Percentiles rank a stretch among this genome's conserved stretches.
Conservation (phyloP, 1,139 yeast species). For the Kodamaea plutei region DNA sequence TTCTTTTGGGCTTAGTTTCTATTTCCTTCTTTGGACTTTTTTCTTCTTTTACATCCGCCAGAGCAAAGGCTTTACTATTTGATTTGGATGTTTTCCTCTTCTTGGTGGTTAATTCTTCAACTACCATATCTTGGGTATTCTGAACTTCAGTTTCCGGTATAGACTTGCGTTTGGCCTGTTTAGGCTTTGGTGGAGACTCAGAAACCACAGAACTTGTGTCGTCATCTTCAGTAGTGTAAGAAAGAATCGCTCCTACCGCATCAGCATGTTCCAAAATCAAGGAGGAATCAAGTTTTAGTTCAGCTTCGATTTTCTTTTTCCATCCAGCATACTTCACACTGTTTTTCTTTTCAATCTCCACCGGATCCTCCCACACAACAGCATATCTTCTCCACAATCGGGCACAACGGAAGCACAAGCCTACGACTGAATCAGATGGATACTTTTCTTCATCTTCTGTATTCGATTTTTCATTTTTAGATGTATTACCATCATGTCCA, state of each 20-base stretch:
- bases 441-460: constrained; percentile 24
- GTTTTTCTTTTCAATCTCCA: constrained; percentile 53
- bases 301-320: constrained; percentile 66
- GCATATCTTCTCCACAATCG: constrained; percentile 89
- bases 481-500: constrained; percentile 46
- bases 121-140: constrained; percentile 1
- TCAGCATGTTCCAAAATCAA: constrained; percentile 48
- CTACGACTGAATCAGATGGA: constrained; percentile 34
- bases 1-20: constrained; percentile 3
- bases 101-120: background rate
- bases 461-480: constrained; percentile 8
- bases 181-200: constrained; percentile 1
- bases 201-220: constrained; percentile 1
- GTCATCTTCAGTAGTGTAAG: constrained; percentile 7
- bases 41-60: background rate
- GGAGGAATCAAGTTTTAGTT: constrained; percentile 63
- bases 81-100: constrained; percentile 2
- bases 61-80: background rate
- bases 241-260: constrained; percentile 10
- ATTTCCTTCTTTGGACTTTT: constrained; percentile 5
- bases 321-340: constrained; percentile 41
- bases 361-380: constrained; percentile 81
- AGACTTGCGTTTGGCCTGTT: background rate
- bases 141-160: constrained; percentile 1
- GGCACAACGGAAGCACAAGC: constrained; percentile 84